Base-by-base conservation (phyloP, 2,329 filamentous ascomycete species). In the Parastagonospora avenae region DNA sequence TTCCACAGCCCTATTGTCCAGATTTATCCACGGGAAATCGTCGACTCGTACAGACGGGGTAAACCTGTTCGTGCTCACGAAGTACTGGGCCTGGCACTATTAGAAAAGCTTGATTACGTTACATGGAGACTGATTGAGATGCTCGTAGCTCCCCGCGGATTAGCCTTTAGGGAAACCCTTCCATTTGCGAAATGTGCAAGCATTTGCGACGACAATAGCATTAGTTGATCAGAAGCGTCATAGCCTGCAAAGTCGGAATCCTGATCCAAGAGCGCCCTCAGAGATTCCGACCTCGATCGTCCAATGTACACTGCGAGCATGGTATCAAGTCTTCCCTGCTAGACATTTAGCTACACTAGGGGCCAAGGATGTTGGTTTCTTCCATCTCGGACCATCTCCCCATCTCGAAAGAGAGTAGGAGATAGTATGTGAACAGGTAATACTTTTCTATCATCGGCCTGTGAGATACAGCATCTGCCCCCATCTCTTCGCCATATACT, bases 401-500 rank as follows among this genome's bases (percentile, higher is more conserved):
- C 14, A 48, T 53, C 48, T 37, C 12, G 39, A 15, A 58, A 58
- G 4, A 58, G 24, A 24, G 45, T 36, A 46, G 55, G 52, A 12
- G 52, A 35, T 36, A 58, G 45, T n/a, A 58, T 28, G 28, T 55
- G 48, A 16, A 44, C 39, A 48, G 43, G 15, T 10, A 58, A n/a
- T 30, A 46, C 40, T 30, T 50, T 48, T 48, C 29, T 36, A 11
- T 52, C 8, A 9, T 49, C 29, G 28, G 14, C 45, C 29, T 47
- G 49, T 14, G 52, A 59, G 44, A 56, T 37, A 49, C 50, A 59
- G 41, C 56, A 56, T 46, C 32, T 19, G n/a, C 50, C 56, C 46
- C 37, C 49, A 52, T 59, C 53, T 56, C 56, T 56, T 42, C 42
- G 46, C 56, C 53, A 54, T 48, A 59, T 48, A 14, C 36, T 51